Evolutionary conservation across 805 yeast species (phyloP), one percentile per base, ranked within the genome.

Genomic region (Yarrowia phangngaensis): DNA sequence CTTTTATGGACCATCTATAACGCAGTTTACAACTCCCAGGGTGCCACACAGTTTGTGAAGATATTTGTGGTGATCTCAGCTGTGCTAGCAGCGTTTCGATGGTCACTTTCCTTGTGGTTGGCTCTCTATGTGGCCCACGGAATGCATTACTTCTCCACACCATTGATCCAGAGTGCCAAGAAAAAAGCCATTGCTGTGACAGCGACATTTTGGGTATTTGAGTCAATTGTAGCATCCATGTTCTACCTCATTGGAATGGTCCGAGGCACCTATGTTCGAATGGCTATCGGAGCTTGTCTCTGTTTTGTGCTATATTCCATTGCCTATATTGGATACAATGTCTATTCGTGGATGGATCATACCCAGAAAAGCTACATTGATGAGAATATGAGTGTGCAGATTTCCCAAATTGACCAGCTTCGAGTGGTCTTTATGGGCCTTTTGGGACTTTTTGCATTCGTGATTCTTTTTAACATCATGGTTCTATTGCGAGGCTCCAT

Each of bases 331-430:
- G 20, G 22, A 20, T 41, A 29, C 29, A 41, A 30, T 9, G 16
- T 41, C 8, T 15, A 29, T 29, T 8, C 48, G 5, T 41, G 48
- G 48, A 20, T 29, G 23, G 22, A 15, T 1, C 48, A 41, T 12
- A 29, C 48, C 7, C 28, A 41, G 15, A 41, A 29, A 16, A 15
- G 22, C 8, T 41, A 29, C 9, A 16, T 30, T 14, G 48, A 41
- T 35, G 35, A 41, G 6, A 41, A 41, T 13, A 41, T 41, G 48
- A 15, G 22, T 6, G 29, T 41, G 3, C 48, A 41, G 48, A 29
- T 41, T 6, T 22, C 9, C n/a, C 48, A 41, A 22, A 17, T 30
- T 11, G 2, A 13, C n/a, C 12, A 12, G 22, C 14, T 29, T n/a
- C 12, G 13, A 12, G 7, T 15, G 6, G 28, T 22, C 7, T 20